These are phyloP conservation scores for Russula sp. DNA, from an alignment of 768 basidiomycete genomes.

Conservation along the genomic window DNA sequence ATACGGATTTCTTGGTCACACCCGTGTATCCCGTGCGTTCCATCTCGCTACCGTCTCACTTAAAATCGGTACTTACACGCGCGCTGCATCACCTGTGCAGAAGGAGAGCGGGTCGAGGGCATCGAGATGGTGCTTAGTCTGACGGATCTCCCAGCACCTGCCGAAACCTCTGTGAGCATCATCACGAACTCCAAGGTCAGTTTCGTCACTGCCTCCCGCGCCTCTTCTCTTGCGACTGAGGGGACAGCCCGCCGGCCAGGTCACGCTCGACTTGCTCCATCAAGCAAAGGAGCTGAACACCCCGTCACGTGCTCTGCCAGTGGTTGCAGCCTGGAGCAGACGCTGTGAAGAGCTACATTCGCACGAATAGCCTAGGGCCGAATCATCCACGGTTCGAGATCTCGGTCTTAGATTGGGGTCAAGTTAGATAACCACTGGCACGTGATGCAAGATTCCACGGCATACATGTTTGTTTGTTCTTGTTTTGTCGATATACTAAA, in stretches of 20 bases:
- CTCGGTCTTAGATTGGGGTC: too few relatives aligned
- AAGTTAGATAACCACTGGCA: too few relatives aligned
- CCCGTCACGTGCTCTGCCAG: constrained; percentile 47
- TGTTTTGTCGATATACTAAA: too few relatives aligned
- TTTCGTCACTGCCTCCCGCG: not conserved
- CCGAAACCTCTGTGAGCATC: constrained; percentile 68
- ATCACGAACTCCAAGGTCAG: constrained; percentile 68
- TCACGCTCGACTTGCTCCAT: too few relatives aligned
- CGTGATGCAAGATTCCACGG: too few relatives aligned
- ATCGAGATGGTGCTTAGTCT: constrained; percentile 50
- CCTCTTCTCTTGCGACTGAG: not conserved
- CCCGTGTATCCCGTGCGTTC: constrained; percentile 67
- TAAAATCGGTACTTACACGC: not conserved
- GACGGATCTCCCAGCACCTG: constrained; percentile 50
- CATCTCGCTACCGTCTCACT: not conserved
- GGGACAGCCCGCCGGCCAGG: too few relatives aligned
- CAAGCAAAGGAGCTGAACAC: constrained; percentile 30
- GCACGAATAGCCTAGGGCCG: constrained; percentile 36
- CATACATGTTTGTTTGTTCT: too few relatives aligned
- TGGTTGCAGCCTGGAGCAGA: constrained; percentile 91
- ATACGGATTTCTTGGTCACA: constrained; percentile 50
- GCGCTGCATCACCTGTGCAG: constrained; percentile 33
- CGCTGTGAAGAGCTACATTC: constrained; percentile 57
- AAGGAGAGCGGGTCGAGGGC: constrained; percentile 67
- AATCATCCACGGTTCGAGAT: not conserved